Conservation (phyloP, 495 filamentous ascomycete species). For the Aspergillus hancockii region DNA sequence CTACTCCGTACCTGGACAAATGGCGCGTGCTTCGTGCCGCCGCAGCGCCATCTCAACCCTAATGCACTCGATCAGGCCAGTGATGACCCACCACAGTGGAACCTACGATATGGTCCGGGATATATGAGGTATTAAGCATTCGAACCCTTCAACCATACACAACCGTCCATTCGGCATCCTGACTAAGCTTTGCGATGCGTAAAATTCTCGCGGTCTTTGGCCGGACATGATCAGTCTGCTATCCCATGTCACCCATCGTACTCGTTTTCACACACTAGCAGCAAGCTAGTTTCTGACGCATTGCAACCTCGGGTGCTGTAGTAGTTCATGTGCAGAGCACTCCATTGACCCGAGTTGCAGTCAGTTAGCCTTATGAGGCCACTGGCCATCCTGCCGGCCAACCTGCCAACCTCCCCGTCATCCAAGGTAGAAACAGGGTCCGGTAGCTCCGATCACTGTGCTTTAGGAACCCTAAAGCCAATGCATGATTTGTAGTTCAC, state of each 20-base stretch:
- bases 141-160: too few relatives aligned
- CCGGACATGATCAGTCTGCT: not conserved
- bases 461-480: too few relatives aligned
- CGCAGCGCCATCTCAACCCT: not conserved
- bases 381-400: not conserved
- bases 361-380: not conserved
- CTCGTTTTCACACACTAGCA: not conserved
- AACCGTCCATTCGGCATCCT: not conserved
- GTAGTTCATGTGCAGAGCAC: not conserved
- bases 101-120: not conserved
- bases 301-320: not conserved
- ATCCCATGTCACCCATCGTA: not conserved
- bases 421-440: not conserved
- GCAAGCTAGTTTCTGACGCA: not conserved
- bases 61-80: not conserved
- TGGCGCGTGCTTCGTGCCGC: not conserved
- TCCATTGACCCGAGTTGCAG: too few relatives aligned
- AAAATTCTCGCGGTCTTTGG: not conserved
- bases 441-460: too few relatives aligned
- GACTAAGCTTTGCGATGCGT: not conserved
- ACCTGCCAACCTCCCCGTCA: not conserved
- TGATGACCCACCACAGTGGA: not conserved
- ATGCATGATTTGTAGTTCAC: too few relatives aligned
- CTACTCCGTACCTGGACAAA: not conserved
- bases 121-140: not conserved